phyloP scores from a whole-genome alignment of 306 rosid species.

The Vigna trinervia region DNA sequence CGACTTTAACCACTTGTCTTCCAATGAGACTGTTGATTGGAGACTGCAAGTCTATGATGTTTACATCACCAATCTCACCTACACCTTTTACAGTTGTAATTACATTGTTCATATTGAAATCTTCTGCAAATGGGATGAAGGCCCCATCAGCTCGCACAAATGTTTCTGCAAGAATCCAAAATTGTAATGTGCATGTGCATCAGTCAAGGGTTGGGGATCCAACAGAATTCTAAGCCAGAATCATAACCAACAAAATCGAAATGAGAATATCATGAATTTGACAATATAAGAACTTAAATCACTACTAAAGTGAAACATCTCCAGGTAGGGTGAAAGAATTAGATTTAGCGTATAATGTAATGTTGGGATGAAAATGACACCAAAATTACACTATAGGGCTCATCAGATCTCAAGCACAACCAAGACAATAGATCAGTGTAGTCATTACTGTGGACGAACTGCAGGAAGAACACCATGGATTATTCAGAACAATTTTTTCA shows the following conservation, averaged over 20 bases:
- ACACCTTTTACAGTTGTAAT: conserved; percentile 80
- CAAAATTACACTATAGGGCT: neutral
- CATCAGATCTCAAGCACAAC: conserved; percentile 1
- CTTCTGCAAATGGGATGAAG: conserved; percentile 92
- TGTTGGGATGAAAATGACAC: conserved; percentile 23
- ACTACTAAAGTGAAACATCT: conserved; percentile 4
- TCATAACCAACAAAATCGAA: conserved; percentile 40
- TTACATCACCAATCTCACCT: conserved; percentile 89
- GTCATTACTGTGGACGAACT: neutral
- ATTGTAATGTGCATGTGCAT: conserved; percentile 40
- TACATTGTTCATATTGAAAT: conserved; percentile 73
- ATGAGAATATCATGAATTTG: conserved; percentile 40
- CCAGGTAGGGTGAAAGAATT: conserved; percentile 24
- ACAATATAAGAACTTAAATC: conserved; percentile 23
- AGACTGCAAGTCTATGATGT: conserved; percentile 89
- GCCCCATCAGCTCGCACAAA: conserved; percentile 99
- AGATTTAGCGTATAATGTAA: conserved; percentile 22
- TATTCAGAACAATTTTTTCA: neutral
- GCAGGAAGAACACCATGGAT: neutral
- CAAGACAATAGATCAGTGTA: neutral
- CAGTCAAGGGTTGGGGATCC: conserved; percentile 26
- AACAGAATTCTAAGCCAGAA: conserved; percentile 42
- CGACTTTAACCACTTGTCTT: conserved; percentile 91
- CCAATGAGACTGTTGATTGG: conserved; percentile 93
- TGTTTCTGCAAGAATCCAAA: conserved; percentile 83